Conservation (phyloP, 1,284 basidiomycete genomes). For the Marasmius tenuissimus region DNA sequence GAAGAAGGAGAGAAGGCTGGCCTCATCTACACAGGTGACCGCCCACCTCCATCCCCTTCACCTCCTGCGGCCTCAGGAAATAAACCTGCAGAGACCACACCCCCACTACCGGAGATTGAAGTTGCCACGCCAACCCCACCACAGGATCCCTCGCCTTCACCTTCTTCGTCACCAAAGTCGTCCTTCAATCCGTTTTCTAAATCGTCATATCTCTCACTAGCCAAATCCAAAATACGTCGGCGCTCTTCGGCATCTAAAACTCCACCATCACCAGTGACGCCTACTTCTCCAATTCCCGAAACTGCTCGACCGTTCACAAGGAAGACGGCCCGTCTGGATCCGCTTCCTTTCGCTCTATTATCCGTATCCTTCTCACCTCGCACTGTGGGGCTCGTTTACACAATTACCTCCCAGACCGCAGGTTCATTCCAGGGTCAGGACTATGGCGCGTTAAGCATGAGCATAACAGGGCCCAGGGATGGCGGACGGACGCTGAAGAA, state of each 20-base stretch:
- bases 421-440: conserved; percentile 6
- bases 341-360: conserved; percentile 42
- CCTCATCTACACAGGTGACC: conserved; percentile 27
- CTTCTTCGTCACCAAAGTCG: conserved; percentile 2
- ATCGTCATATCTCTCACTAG: conserved; percentile 11
- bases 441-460: conserved; percentile 11
- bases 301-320: background rate
- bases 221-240: conserved; percentile 11
- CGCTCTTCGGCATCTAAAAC: background rate
- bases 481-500: conserved; percentile 15
- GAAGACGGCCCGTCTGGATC: conserved; percentile 9
- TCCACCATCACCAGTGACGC: conserved; percentile 4
- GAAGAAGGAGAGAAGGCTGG: conserved; percentile 43
- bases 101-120: background rate
- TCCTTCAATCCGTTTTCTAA: conserved; percentile 15
- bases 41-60: conserved; percentile 5
- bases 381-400: conserved; percentile 42
- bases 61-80: conserved; percentile 6
- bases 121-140: background rate
- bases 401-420: conserved; percentile 12
- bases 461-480: conserved; percentile 10
- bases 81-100: background rate
- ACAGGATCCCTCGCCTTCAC: background rate
- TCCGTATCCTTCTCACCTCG: conserved; percentile 47
- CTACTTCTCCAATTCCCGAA: conserved; percentile 4